Percentiles rank a stretch among this genome's conserved stretches.
Evolutionary conservation across 768 basidiomycete species (phyloP).

Genomic region (Macrolepiota dolichaula): DNA sequence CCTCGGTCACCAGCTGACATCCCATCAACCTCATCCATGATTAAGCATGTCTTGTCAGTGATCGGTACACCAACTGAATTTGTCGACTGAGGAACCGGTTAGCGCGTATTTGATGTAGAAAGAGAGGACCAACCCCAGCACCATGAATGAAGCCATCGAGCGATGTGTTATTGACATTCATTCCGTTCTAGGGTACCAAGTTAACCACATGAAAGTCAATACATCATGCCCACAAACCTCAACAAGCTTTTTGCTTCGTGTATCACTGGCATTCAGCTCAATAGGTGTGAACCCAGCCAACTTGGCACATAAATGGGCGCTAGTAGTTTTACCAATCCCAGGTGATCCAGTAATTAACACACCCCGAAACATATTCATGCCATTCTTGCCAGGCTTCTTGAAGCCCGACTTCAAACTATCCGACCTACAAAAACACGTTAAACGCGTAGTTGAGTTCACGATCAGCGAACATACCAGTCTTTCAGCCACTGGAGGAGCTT

Average conservation of each 20-base stretch:
- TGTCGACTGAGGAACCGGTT: constrained; percentile 28
- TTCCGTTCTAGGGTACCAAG: constrained; percentile 59
- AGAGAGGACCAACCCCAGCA: constrained; percentile 34
- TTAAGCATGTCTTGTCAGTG: constrained; percentile 80
- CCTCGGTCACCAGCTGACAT: constrained; percentile 98
- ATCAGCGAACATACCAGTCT: constrained; percentile 66
- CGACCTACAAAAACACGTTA: constrained; percentile 47
- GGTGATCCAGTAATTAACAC: constrained; percentile 91
- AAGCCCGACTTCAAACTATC: constrained; percentile 70
- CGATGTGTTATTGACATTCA: constrained; percentile 87
- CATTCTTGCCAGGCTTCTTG: constrained; percentile 93
- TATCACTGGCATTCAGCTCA: constrained; percentile 95
- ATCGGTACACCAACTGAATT: constrained; percentile 72
- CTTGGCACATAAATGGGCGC: constrained; percentile 89
- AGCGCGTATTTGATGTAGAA: neutral
- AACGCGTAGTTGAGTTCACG: neutral
- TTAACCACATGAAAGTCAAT: neutral
- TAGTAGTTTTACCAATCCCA: constrained; percentile 97
- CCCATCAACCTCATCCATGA: constrained; percentile 99
- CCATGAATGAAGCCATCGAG: constrained; percentile 83
- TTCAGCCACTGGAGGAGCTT: constrained; percentile 84
- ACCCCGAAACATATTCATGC: constrained; percentile 82
- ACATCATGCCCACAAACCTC: constrained; percentile 52
- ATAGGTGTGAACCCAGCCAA: constrained; percentile 90
- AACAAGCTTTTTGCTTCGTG: constrained; percentile 93